phyloP scores from a whole-genome alignment of 495 filamentous ascomycete genomes.

The Tuber indicum region DNA sequence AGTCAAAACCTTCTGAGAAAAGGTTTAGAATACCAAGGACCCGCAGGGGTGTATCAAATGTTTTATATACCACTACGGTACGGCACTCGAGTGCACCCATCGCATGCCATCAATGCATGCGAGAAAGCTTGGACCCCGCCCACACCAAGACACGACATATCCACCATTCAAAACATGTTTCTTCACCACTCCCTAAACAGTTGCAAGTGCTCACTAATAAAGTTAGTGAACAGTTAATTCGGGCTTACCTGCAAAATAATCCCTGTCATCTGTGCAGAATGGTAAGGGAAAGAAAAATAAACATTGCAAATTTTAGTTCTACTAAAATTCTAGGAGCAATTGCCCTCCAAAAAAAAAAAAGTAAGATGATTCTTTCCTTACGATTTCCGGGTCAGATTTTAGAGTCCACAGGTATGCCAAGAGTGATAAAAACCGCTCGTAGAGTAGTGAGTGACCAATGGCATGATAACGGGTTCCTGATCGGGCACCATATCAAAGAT shows the following conservation, averaged over 20 bases:
- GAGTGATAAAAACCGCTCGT: too few relatives aligned
- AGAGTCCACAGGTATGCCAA: too few relatives aligned
- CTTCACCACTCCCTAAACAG: background rate
- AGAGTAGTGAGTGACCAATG: too few relatives aligned
- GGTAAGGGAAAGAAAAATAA: background rate
- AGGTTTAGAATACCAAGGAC: background rate
- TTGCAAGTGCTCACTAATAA: background rate
- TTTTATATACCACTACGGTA: too few relatives aligned
- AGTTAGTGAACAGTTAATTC: background rate
- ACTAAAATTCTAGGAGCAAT: too few relatives aligned
- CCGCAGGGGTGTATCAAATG: too few relatives aligned
- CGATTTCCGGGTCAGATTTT: background rate
- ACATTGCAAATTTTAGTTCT: too few relatives aligned
- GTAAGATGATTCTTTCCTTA: too few relatives aligned
- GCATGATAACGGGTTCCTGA: too few relatives aligned
- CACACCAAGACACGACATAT: background rate
- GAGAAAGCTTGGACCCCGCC: background rate
- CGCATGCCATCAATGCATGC: background rate
- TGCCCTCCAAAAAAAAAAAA: background rate
- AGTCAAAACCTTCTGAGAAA: background rate
- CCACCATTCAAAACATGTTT: background rate
- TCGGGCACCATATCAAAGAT: too few relatives aligned
- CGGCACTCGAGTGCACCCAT: too few relatives aligned
- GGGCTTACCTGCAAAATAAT: background rate
- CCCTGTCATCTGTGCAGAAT: background rate